Percentiles rank a stretch among this genome's conserved stretches.
Evolutionary conservation across 768 basidiomycete species (phyloP).

Genomic region (Trametes meyenii): DNA sequence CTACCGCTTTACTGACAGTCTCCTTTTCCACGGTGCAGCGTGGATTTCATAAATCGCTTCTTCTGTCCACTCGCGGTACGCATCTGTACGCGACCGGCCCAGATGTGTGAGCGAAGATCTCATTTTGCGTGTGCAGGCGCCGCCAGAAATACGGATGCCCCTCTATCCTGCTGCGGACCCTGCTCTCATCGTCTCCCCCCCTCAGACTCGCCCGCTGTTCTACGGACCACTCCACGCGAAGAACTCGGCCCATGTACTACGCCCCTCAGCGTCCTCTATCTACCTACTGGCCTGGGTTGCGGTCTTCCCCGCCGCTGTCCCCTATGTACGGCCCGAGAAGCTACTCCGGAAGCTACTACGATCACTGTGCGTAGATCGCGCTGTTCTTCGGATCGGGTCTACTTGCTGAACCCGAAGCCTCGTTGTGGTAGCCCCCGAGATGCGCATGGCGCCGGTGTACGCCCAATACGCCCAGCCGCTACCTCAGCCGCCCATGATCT

Average conservation of each 20-base stretch:
- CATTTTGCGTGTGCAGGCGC: background rate
- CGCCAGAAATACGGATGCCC: slow-evolving; percentile 25
- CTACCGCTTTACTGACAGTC: slow-evolving; percentile 17
- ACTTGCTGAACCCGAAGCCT: background rate
- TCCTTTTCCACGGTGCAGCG: slow-evolving; percentile 29
- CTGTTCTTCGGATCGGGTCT: background rate
- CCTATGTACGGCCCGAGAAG: slow-evolving; percentile 26
- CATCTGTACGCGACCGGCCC: slow-evolving; percentile 17
- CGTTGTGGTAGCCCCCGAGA: slow-evolving; percentile 29
- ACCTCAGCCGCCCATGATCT: slow-evolving; percentile 30
- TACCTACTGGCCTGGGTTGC: slow-evolving; percentile 27
- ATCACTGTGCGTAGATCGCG: slow-evolving; percentile 23
- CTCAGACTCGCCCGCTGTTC: background rate
- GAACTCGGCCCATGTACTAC: slow-evolving; percentile 25
- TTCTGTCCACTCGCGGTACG: slow-evolving; percentile 9
- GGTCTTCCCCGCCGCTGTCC: slow-evolving; percentile 23
- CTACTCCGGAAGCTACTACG: slow-evolving; percentile 28
- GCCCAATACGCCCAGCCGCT: slow-evolving; percentile 31
- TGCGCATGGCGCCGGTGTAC: slow-evolving; percentile 29
- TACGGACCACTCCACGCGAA: background rate
- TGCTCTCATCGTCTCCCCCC: slow-evolving; percentile 7
- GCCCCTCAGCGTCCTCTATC: slow-evolving; percentile 29
- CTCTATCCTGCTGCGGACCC: slow-evolving; percentile 10
- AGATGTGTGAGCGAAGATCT: slow-evolving; percentile 21
- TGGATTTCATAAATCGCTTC: slow-evolving; percentile 31